These are phyloP conservation scores for Naganishia vaughanmartiniae DNA, from an alignment of 768 basidiomycete genomes.

Conservation along the genomic window DNA sequence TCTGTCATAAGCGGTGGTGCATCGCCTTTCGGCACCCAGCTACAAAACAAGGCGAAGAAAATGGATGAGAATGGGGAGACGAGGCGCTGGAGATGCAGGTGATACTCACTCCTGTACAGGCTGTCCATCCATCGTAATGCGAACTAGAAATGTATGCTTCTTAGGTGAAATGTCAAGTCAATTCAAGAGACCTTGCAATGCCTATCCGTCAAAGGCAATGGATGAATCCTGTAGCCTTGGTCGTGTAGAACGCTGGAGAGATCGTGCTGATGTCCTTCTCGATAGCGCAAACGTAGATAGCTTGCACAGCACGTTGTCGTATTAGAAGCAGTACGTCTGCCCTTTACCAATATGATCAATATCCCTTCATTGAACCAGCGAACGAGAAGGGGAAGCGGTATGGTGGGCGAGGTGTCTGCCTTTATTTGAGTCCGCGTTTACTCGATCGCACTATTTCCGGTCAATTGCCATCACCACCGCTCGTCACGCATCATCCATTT, in stretches of 20 bases:
- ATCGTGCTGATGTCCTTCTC: not conserved
- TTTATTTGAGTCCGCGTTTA: not conserved
- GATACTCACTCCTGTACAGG: constrained; percentile 19
- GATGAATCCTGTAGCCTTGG: not conserved
- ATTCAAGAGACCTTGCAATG: not conserved
- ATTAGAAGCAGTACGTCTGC: no score
- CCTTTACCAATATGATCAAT: not conserved
- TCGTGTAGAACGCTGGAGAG: not conserved
- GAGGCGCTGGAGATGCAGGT: not conserved
- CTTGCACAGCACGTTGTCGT: no score
- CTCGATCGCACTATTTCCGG: not conserved
- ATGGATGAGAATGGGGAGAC: not conserved
- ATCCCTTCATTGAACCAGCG: not conserved
- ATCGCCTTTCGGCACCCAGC: constrained; percentile 26
- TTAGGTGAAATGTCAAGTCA: not conserved
- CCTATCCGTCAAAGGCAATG: not conserved
- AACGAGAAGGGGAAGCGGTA: not conserved
- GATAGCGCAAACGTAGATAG: not conserved
- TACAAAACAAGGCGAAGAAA: not conserved
- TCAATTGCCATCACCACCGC: not conserved
- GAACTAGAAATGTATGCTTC: not conserved
- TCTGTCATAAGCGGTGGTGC: constrained; percentile 23
- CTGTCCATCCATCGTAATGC: not conserved
- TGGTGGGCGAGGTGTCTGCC: not conserved
- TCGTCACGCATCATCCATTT: not conserved